Conservation (phyloP, 208 protist genomes). For the Trichomonas vaginalis region DNA sequence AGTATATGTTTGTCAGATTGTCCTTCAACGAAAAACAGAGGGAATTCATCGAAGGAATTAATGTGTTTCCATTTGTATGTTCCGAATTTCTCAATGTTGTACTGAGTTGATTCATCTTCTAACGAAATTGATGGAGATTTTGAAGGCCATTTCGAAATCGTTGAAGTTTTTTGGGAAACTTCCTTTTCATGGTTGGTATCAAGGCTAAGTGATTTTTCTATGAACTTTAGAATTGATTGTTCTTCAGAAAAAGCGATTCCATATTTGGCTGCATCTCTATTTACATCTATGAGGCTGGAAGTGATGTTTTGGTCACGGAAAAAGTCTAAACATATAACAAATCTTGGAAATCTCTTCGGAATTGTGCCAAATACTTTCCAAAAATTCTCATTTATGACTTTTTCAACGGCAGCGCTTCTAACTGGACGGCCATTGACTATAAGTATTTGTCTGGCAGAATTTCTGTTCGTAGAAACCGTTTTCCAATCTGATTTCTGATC, state of each 20-base stretch:
- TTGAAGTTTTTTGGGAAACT: background rate
- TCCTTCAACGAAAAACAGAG: background rate
- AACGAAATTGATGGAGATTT: background rate
- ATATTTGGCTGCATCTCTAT: background rate
- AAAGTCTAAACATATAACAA: conserved; percentile 8
- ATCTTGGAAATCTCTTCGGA: background rate
- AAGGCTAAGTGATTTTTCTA: background rate
- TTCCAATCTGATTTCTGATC: background rate
- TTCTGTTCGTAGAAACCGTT: background rate
- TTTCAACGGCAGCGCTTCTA: background rate
- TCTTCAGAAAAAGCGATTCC: background rate
- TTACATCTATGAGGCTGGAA: background rate
- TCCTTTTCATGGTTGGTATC: background rate
- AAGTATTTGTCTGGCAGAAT: background rate
- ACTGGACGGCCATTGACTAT: background rate
- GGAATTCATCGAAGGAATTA: background rate
- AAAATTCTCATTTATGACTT: background rate
- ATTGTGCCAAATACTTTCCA: background rate
- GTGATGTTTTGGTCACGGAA: background rate
- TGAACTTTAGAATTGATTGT: background rate
- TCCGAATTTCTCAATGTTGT: background rate
- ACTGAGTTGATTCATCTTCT: background rate
- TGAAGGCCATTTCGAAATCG: background rate
- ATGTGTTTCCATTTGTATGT: background rate
- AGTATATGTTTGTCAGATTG: background rate